Base-by-base conservation (phyloP, 768 basidiomycete genomes). In the Cystobasidium tubakii region DNA sequence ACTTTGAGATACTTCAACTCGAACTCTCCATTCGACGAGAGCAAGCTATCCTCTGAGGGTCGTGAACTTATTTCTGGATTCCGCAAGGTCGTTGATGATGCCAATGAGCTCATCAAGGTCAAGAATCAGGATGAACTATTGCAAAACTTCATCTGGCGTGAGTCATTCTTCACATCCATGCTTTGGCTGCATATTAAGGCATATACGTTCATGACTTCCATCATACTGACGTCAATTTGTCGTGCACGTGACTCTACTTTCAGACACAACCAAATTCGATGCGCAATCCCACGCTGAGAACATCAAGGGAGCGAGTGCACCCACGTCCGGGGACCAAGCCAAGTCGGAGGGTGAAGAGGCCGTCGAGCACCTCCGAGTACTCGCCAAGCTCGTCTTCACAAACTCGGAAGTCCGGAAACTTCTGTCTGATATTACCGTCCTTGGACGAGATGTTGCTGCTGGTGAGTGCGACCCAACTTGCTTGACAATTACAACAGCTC, bases 71-170 rank as follows among this genome's bases (percentile, higher is more conserved):
- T 93, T 50, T 83, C 86, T 66, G 92, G 96, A 79, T 81, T 85
- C n/a, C 85, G 87, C 54, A 87, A 91, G 62, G 90, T 96, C 79
- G 84, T 95, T 78, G 77, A 80, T 76, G 78, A 80, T 77, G 73
- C 73, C 46, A 78, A 95, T 77, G 92, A 97, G 82, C 85, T 97
- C 46, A 85, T 96, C 81, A 95, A 97, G 46, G 93, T 89, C 89
- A 86, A 77, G 75, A 77, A 75, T 17, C 64, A 73, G 62, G 71
- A 72, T 63, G 62, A 66, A 39, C 60, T 73, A 13, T 13, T 73
- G 34, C 72, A 75, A 63, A 65, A 73, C 73, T 73, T 73, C 73
- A 75, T 73, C 17, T 67, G 63, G 54, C 25, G 74, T 72, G 54
- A 66, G 72, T 50, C 25, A 31, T n/a, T 21, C 15, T 29, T n/a